These are phyloP conservation scores for Drechslerella dactyloides DNA, from an alignment of 2,329 filamentous ascomycete genomes.

Conservation along the genomic window DNA sequence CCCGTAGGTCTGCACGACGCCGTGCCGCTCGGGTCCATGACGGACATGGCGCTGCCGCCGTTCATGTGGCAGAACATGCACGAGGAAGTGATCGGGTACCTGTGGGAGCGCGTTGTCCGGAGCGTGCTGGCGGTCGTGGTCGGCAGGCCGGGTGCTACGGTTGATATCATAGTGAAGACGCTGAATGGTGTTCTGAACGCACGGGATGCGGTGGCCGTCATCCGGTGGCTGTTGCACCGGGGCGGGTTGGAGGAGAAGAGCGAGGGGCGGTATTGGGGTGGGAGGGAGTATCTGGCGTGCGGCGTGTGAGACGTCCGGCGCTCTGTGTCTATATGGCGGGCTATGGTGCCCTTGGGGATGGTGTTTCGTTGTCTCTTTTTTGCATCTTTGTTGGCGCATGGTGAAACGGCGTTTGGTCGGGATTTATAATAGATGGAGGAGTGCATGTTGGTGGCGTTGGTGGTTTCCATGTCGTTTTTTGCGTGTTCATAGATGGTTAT, in stretches of 20 bases:
- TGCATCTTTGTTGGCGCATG: neutral
- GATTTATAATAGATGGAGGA: neutral
- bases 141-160: conserved; percentile 31
- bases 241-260: conserved; percentile 29
- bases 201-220: conserved; percentile 28
- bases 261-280: conserved; percentile 43
- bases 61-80: conserved; percentile 50
- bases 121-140: conserved; percentile 41
- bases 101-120: conserved; percentile 43
- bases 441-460: conserved; percentile 20
- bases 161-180: conserved; percentile 13
- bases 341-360: too few relatives aligned
- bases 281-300: conserved; percentile 39
- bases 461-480: neutral
- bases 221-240: conserved; percentile 40
- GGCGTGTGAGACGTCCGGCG: conserved; percentile 23
- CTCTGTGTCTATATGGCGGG: too few relatives aligned
- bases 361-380: neutral
- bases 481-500: too few relatives aligned
- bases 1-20: conserved; percentile 19
- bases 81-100: conserved; percentile 39
- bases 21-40: conserved; percentile 38
- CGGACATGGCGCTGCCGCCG: conserved; percentile 36
- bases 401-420: conserved; percentile 11
- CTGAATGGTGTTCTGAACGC: conserved; percentile 33